Evolutionary conservation across 176 grass and related monocot species (phyloP), one percentile per base, ranked within the genome.

Genomic region (Zoysia japonica): DNA sequence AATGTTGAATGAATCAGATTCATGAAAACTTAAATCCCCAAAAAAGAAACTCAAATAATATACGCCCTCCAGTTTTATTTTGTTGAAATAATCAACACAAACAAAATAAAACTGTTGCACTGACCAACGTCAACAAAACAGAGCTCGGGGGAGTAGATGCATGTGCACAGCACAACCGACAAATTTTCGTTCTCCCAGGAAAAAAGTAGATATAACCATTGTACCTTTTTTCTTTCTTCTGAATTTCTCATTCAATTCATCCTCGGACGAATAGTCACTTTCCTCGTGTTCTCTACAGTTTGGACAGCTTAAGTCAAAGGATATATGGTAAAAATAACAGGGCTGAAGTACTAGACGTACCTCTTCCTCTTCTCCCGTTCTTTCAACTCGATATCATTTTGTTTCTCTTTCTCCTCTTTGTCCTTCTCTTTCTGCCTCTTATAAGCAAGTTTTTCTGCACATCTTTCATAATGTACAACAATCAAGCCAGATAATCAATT

Each of bases 391-490:
- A 61, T 67, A 62, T 89, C 89, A 41, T 76, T 79, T 49, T 89
- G 88, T 64, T 76, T 86, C 41, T 84, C 91, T 65, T 85, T 84
- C 47, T 84, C 85, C 41, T 84, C 87, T 46, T 86, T 92, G 65
- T 93, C 73, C 61, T 86, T 97, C 77, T 92, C 93, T 65, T 90
- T 97, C 68, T 85, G 83, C 83, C 87, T 94, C 83, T 86, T 94
- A 80, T 97, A 92, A 72, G 86, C 94, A 85, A 94, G 94, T 45
- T 94, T 97, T 80, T 97, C 94, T 94, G 91, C 89, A 87, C 94
- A 97, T 92, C 94, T 97, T 94, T 91, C 75, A 78, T 60, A 80
- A 64, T 80, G 80, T 61, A 91, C n/a, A 64, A 39, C 4, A 78
- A 77, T 85, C 65, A 91, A 78, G 70, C 68, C 53, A 83, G 65